These are phyloP conservation scores for Chaetomiaceae sp. DNA, from an alignment of 2,329 filamentous ascomycete genomes.

Conservation along the genomic window DNA sequence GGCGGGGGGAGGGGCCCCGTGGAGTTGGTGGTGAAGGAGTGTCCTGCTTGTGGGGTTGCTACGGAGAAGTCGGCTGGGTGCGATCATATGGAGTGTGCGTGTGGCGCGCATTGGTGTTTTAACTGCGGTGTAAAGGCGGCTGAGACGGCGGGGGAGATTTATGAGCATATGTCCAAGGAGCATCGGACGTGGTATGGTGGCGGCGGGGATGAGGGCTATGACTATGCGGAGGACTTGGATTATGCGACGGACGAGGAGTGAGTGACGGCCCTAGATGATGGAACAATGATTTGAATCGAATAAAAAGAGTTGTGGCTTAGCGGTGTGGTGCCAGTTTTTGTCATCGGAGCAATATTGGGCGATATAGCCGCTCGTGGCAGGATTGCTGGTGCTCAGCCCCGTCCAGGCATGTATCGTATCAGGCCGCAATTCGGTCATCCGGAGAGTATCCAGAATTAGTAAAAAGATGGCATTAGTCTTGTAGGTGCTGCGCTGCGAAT, in stretches of 20 bases:
- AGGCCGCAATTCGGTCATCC: too few relatives aligned
- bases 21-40: slow-evolving; percentile 36
- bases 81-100: slow-evolving; percentile 44
- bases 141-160: slow-evolving; percentile 29
- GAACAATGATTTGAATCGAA: too few relatives aligned
- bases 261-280: too few relatives aligned
- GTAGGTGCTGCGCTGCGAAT: too few relatives aligned
- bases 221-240: slow-evolving; percentile 18
- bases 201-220: slow-evolving; percentile 2
- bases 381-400: too few relatives aligned
- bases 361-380: too few relatives aligned
- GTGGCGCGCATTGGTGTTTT: slow-evolving; percentile 45
- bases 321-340: too few relatives aligned
- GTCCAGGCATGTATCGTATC: too few relatives aligned
- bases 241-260: neutral
- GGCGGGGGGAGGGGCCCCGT: slow-evolving; percentile 31
- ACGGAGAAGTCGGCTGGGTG: slow-evolving; percentile 44
- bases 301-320: neutral
- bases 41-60: slow-evolving; percentile 37
- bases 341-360: too few relatives aligned
- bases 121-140: slow-evolving; percentile 36
- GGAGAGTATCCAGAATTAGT: too few relatives aligned
- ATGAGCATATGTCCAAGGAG: slow-evolving; percentile 34
- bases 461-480: too few relatives aligned
- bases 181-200: slow-evolving; percentile 32